Evolutionary conservation across 2,329 filamentous ascomycete genomes (phyloP), one percentile per base, ranked within the genome.

Genomic region (Botrytis cinerea): DNA sequence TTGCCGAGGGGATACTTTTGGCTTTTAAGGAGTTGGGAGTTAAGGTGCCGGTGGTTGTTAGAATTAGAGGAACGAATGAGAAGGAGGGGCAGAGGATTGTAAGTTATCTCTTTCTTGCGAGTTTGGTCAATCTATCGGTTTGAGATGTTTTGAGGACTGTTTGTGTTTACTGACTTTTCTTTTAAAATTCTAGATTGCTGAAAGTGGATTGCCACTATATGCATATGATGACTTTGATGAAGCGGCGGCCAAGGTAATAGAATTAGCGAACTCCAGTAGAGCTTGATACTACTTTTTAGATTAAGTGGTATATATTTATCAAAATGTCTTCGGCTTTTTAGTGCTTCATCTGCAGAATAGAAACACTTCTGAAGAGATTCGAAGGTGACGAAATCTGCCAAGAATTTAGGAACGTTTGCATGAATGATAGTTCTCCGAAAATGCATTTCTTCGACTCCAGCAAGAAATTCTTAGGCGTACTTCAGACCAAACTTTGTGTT

Each of bases 221-320:
- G 91, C 91, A 0, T 94, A 90, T 82, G 92, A 94, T 81, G 89
- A 89, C 75, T 94, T 94, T 80, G 90, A 93, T 75, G 90, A 92
- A 80, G 93, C 92, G 0, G 91, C 90, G 1, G 84, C 84, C 72
- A 91, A 92, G 81, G 91, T 88, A 2, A 88, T 92, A 51, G 86
- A 88, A 79, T 81, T 92, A 75, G 87, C 87, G 4, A 83, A 81
- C 9, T 54, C 64, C 9, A 54, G 46, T 20, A 46, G 32, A 22
- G 22, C 46, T 38, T 62, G 25, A 40, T 8, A 43, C 6, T 35
- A 43, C 35, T 43, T n/a, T 59, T 43, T 62, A 18, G 6, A 5
- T 62, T 1, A 38, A 43, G 3, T 62, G 1, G 22, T 40, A 61
- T 38, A 40, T 18, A 61, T 18, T 16, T 8, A 40, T 5, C 22